These are phyloP conservation scores for Boletus rubescentipes DNA, from an alignment of 768 basidiomycete genomes.

Conservation along the genomic window DNA sequence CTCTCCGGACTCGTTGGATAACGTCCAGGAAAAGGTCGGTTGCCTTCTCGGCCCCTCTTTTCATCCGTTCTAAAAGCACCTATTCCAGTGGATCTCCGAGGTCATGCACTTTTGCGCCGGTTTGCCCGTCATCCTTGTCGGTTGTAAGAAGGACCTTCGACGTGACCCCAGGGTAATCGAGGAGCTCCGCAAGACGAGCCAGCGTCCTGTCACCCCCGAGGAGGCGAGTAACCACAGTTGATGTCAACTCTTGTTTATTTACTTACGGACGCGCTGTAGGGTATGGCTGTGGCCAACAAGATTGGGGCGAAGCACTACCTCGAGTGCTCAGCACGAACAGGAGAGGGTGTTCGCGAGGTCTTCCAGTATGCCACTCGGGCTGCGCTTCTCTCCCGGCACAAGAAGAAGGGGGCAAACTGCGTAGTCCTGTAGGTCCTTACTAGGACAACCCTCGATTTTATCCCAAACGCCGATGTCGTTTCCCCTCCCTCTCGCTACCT, in stretches of 20 bases:
- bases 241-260: background rate
- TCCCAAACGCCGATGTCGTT: constrained; percentile 23
- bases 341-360: constrained; percentile 96
- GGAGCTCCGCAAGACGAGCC: constrained; percentile 90
- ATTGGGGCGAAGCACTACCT: constrained; percentile 96
- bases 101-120: constrained; percentile 97
- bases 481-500: constrained; percentile 16
- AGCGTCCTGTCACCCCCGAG: constrained; percentile 91
- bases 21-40: constrained; percentile 98
- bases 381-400: constrained; percentile 67
- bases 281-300: constrained; percentile 93
- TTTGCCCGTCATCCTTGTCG: constrained; percentile 95
- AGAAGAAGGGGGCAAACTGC: constrained; percentile 51
- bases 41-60: background rate
- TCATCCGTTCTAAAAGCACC: constrained; percentile 7
- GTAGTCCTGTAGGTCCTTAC: constrained; percentile 42
- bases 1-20: constrained; percentile 96
- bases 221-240: constrained; percentile 53
- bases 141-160: constrained; percentile 98
- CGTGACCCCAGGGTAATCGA: constrained; percentile 92
- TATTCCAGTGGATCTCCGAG: constrained; percentile 91
- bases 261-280: constrained; percentile 46
- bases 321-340: constrained; percentile 95
- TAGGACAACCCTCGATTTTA: constrained; percentile 20
- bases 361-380: constrained; percentile 97